phyloP scores from a whole-genome alignment of 495 filamentous ascomycete species.

The Hyphodiscus hymeniophilus region DNA sequence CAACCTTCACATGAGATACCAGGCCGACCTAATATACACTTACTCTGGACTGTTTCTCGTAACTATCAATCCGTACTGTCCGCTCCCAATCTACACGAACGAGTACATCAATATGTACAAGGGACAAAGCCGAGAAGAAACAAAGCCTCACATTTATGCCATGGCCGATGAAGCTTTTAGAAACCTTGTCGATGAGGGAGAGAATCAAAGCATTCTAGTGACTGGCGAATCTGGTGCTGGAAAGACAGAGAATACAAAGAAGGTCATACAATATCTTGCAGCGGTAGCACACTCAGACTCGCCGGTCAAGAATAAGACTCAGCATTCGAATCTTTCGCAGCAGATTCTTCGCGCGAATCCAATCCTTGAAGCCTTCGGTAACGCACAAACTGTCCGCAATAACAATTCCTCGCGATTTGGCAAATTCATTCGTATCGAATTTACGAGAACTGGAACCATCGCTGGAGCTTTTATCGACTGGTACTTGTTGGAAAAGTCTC shows the following conservation, averaged over 20 bases:
- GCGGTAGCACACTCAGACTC: slow-evolving; percentile 84
- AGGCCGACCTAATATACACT: slow-evolving; percentile 95
- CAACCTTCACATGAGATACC: slow-evolving; percentile 89
- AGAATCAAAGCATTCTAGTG: slow-evolving; percentile 96
- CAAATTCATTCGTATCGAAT: slow-evolving; percentile 98
- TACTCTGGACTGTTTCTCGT: slow-evolving; percentile 98
- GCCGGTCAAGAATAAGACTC: slow-evolving; percentile 49
- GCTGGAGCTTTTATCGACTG: slow-evolving; percentile 96
- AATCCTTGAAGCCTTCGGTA: slow-evolving; percentile 96
- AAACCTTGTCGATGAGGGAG: slow-evolving; percentile 87
- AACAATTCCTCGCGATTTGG: slow-evolving; percentile 99
- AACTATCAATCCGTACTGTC: slow-evolving; percentile 93
- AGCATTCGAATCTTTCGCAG: slow-evolving; percentile 85
- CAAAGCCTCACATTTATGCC: slow-evolving; percentile 94
- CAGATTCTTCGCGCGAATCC: slow-evolving; percentile 96
- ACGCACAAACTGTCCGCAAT: slow-evolving; percentile 95
- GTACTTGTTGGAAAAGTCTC: slow-evolving; percentile 95
- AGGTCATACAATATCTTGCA: slow-evolving; percentile 97
- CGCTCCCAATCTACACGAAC: slow-evolving; percentile 89
- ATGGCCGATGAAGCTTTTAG: slow-evolving; percentile 98
- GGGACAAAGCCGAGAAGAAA: slow-evolving; percentile 81
- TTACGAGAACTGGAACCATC: slow-evolving; percentile 83
- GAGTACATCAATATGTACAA: slow-evolving; percentile 98
- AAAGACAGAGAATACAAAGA: slow-evolving; percentile 99
- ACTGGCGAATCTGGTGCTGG: slow-evolving; percentile 98